Conservation (phyloP, 805 yeast genomes). For the Scheffersomyces stipitis region DNA sequence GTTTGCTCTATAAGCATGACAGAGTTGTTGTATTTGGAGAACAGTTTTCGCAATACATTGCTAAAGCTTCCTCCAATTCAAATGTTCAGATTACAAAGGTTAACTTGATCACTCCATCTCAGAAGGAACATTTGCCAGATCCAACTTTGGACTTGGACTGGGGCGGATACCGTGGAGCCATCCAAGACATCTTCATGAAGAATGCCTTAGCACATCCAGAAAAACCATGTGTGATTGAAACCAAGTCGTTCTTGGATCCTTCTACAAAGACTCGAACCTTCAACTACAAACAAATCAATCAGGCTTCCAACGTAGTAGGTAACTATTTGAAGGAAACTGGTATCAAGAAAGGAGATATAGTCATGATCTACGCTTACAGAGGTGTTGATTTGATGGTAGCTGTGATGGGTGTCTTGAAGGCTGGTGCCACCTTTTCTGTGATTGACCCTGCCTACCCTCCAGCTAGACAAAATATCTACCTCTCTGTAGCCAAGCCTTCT, state of each 20-base stretch:
- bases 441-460: constrained; percentile 99
- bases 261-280: constrained; percentile 63
- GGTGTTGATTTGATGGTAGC: constrained; percentile 97
- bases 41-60: constrained; percentile 61
- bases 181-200: constrained; percentile 89
- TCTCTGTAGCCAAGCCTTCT: constrained; percentile 89
- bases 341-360: constrained; percentile 87
- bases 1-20: constrained; percentile 66
- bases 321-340: constrained; percentile 82
- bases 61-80: constrained; percentile 33
- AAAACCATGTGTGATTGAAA: constrained; percentile 89
- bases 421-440: constrained; percentile 98
- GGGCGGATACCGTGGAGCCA: constrained; percentile 90
- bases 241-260: constrained; percentile 65
- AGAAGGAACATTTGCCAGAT: constrained; percentile 67
- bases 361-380: constrained; percentile 96
- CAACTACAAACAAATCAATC: constrained; percentile 83
- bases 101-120: constrained; percentile 68
- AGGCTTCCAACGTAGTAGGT: constrained; percentile 91
- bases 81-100: constrained; percentile 54
- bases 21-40: constrained; percentile 71
- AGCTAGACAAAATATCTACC: constrained; percentile 90
- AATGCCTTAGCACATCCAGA: constrained; percentile 87
- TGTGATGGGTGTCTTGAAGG: constrained; percentile 96
- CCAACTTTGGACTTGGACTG: constrained; percentile 88